phyloP scores from a whole-genome alignment of 2,329 filamentous ascomycete genomes.

The Bipolaris sorokiniana region DNA sequence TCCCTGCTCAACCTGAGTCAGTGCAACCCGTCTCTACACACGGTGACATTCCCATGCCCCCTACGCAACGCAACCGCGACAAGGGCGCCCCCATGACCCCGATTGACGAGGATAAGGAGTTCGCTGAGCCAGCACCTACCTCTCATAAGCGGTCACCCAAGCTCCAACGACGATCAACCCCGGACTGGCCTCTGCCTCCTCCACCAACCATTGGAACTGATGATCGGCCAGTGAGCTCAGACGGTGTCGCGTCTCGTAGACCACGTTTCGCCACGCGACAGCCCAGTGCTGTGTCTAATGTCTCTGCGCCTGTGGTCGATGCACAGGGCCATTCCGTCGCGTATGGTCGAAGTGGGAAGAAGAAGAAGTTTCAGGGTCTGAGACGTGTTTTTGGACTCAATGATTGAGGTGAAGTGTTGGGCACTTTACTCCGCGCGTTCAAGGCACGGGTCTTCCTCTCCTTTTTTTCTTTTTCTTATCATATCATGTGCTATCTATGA shows the following conservation, averaged over 20 bases:
- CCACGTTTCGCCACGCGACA: conserved; percentile 34
- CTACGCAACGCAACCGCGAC: conserved; percentile 34
- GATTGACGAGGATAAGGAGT: conserved; percentile 44
- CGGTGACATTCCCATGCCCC: conserved; percentile 39
- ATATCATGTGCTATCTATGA: background rate
- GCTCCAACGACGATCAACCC: conserved; percentile 57
- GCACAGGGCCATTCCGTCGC: conserved; percentile 27
- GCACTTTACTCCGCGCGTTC: too few relatives aligned
- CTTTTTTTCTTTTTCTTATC: background rate
- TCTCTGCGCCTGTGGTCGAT: conserved; percentile 34
- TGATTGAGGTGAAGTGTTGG: conserved; percentile 49
- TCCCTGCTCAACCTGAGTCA: conserved; percentile 41
- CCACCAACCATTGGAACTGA: conserved; percentile 40
- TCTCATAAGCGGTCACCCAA: conserved; percentile 48
- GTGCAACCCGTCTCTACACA: conserved; percentile 39
- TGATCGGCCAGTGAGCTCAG: conserved; percentile 40
- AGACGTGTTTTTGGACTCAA: conserved; percentile 69
- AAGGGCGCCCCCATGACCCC: conserved; percentile 38
- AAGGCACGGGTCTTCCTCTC: too few relatives aligned
- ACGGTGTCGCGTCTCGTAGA: conserved; percentile 32
- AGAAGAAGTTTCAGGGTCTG: conserved; percentile 72
- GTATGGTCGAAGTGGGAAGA: conserved; percentile 51
- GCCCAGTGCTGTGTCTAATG: conserved; percentile 26
- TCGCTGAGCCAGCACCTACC: conserved; percentile 18
- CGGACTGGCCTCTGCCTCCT: conserved; percentile 58